These are phyloP conservation scores for Albophoma yamanashiensis DNA, from an alignment of 2,329 filamentous ascomycete species.

Conservation along the genomic window DNA sequence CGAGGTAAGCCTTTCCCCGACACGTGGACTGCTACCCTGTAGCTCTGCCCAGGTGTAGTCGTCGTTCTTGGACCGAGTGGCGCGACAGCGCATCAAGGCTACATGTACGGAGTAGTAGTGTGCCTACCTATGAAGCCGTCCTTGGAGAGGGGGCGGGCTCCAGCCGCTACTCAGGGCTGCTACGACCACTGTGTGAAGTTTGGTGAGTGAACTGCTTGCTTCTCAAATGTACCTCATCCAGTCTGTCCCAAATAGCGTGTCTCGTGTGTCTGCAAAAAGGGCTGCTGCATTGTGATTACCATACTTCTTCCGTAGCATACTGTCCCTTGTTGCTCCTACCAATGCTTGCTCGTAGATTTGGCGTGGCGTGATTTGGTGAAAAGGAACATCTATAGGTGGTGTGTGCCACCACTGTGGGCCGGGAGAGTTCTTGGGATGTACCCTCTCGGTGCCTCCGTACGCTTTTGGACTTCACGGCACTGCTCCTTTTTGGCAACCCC, in stretches of 20 bases:
- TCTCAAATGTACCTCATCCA: neutral
- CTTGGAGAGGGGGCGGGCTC: constrained; percentile 33
- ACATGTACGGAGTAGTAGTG: too few species aligned
- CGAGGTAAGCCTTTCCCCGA: neutral
- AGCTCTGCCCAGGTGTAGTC: neutral
- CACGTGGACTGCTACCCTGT: neutral
- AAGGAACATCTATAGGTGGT: too few species aligned
- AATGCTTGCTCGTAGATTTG: neutral
- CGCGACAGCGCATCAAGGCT: constrained; percentile 25
- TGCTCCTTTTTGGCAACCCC: neutral
- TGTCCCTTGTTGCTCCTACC: neutral
- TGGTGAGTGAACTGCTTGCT: neutral
- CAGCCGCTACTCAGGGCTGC: constrained; percentile 19
- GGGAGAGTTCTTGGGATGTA: neutral
- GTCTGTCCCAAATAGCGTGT: neutral
- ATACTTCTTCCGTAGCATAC: neutral
- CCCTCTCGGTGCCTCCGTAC: neutral
- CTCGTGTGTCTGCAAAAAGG: neutral
- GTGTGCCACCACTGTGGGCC: neutral
- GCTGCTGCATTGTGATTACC: neutral
- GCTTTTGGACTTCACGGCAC: neutral
- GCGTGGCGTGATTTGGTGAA: neutral
- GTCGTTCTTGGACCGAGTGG: too few species aligned
- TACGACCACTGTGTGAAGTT: neutral
- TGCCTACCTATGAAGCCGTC: constrained; percentile 45